Percentiles rank a stretch among this genome's conserved stretches.
Evolutionary conservation across 164 flowering plant genomes (phyloP).

Genomic region (Protea cynaroides): DNA sequence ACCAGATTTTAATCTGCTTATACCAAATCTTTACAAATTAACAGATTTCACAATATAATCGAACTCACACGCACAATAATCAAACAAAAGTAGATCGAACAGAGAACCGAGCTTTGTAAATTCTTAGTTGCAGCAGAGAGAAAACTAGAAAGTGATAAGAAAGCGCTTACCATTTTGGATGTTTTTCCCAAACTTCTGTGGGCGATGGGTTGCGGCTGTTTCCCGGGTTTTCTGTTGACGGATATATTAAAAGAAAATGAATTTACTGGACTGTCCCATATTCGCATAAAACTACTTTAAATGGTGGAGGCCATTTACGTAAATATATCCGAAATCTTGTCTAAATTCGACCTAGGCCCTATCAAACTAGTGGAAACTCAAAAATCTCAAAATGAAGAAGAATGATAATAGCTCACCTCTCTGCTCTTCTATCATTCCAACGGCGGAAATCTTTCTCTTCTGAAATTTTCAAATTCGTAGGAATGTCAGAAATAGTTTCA

Average conservation of each 20-base stretch:
- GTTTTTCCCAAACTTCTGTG: background rate
- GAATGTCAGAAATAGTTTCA: background rate
- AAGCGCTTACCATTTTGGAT: constrained; percentile 30
- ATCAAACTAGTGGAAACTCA: constrained; percentile 10
- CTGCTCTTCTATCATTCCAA: too few species aligned
- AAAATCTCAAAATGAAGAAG: too few species aligned
- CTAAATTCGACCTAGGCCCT: constrained; percentile 11
- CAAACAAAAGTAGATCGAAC: too few species aligned
- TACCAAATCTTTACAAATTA: too few species aligned
- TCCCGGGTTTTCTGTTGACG: constrained; percentile 4
- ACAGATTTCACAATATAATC: too few species aligned
- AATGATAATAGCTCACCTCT: too few species aligned
- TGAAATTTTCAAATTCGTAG: background rate
- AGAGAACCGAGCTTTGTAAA: background rate
- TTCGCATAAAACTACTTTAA: too few species aligned
- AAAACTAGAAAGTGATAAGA: constrained; percentile 24
- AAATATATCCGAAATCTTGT: background rate
- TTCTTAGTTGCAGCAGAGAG: constrained; percentile 34
- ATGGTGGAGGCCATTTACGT: too few species aligned
- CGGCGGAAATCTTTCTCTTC: too few species aligned
- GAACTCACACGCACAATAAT: too few species aligned
- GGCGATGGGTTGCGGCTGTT: background rate
- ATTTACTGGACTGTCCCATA: constrained; percentile 2
- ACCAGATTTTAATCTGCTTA: constrained; percentile 11
- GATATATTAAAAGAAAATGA: too few species aligned